Evolutionary conservation across 2,329 filamentous ascomycete species (phyloP), one percentile per base, ranked within the genome.

Genomic region (Hypoxylon sp.): DNA sequence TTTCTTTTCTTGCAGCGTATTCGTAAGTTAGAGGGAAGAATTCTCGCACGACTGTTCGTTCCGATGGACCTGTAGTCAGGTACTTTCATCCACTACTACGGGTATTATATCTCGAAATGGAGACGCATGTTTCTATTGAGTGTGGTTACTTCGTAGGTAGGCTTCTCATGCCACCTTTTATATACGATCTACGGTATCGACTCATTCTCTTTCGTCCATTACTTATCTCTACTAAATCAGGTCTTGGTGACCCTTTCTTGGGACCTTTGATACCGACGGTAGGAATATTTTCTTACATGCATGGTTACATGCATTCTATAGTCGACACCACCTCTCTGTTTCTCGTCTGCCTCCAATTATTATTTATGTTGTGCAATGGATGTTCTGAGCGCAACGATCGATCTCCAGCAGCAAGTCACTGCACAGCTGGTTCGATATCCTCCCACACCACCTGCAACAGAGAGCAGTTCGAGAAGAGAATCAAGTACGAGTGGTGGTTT

Each of bases 391-490:
- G 34, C 50, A 32, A 52, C 47, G 52, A 41, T 50, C 25, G 52
- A 34, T 61, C 52, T 67, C 70, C 54, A 72, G 63, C 64, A 54
- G 57, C 59, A 50, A 57, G 32, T 61, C 50, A 30, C 25, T 53
- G 50, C 53, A 43, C 45, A 68, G 64, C 51, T 62, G 62, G 29
- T 59, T 68, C 56, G 61, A 29, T 74, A 80, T 11, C 81, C 81
- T 3, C 80, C 81, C 3, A 80, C 77, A 14, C 81, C 81, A 0
- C 78, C 81, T 32, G 73, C 75, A 25, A 82, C 80, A 41, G 78
- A 77, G 27, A 80, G 76, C 53, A 74, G 73, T 39, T 81, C 78
- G 37, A 74, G 77, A 45, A 73, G 77, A 50, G 76, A 74, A 61
- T 75, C 74, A 43, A 82, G 77, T 62, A 72, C 76, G 7, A 77